Evolutionary conservation across 768 basidiomycete genomes (phyloP).

Genomic region (Trametes punicea): DNA sequence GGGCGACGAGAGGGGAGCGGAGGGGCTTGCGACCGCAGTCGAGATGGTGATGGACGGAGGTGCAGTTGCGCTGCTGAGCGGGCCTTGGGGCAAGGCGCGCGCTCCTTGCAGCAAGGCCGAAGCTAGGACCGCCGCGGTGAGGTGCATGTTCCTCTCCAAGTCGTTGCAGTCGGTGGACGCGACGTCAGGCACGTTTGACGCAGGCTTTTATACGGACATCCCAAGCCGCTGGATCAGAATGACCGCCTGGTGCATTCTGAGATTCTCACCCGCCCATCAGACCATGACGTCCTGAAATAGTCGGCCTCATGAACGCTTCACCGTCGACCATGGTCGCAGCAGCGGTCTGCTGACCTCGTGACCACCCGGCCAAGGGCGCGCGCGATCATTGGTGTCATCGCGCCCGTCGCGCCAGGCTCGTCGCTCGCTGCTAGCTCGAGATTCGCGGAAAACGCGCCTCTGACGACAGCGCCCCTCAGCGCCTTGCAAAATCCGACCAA

Average conservation of each 20-base stretch:
- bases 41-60: constrained; percentile 42
- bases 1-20: constrained; percentile 46
- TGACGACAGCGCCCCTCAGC: too few relatives aligned
- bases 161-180: neutral
- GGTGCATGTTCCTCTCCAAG: neutral
- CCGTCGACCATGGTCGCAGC: constrained; percentile 1
- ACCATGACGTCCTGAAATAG: constrained; percentile 11
- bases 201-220: constrained; percentile 6
- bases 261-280: neutral
- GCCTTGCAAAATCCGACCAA: too few relatives aligned
- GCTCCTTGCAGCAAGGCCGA: constrained; percentile 2
- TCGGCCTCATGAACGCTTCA: neutral
- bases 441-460: too few relatives aligned
- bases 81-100: constrained; percentile 13
- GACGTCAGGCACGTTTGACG: constrained; percentile 1
- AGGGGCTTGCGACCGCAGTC: constrained; percentile 64
- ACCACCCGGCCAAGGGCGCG: neutral
- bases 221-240: neutral
- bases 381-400: neutral
- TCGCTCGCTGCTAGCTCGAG: too few relatives aligned
- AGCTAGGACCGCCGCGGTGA: neutral
- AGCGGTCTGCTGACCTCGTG: constrained; percentile 11
- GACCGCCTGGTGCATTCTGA: constrained; percentile 7
- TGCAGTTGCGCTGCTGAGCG: constrained; percentile 13
- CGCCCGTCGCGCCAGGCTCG: too few relatives aligned